Evolutionary conservation across 192 early-diverging fungal species (phyloP).

Genomic region (Glomus cerebriforme): DNA sequence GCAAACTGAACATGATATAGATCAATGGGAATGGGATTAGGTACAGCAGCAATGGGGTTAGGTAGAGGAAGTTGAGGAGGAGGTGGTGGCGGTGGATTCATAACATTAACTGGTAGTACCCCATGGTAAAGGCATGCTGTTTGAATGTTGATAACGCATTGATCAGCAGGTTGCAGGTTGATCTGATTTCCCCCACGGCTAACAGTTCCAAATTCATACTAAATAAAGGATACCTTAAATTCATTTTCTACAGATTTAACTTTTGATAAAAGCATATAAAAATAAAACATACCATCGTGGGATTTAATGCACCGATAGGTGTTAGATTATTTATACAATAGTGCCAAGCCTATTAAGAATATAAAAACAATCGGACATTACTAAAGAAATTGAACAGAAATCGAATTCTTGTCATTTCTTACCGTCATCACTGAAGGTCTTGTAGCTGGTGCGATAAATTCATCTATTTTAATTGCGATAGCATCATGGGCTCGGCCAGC

Average conservation of each 20-base stretch:
- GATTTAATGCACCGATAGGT: not conserved
- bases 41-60: not conserved
- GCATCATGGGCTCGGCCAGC: not conserved
- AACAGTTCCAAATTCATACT: constrained; percentile 14
- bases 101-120: not conserved
- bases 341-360: constrained; percentile 13
- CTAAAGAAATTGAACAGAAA: not conserved
- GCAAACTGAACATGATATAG: not conserved
- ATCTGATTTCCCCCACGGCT: not conserved
- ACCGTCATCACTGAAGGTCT: not conserved
- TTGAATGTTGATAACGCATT: constrained; percentile 6
- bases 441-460: not conserved
- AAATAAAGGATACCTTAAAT: constrained; percentile 9
- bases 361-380: not conserved
- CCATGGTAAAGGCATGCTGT: constrained; percentile 14
- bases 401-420: constrained; percentile 9
- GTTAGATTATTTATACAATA: constrained; percentile 21
- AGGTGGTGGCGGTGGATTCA: not conserved
- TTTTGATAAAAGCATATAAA: not conserved
- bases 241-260: not conserved
- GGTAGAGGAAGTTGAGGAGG: not conserved
- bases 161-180: not conserved
- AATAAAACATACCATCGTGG: constrained; percentile 10
- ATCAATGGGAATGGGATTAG: constrained; percentile 14
- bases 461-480: no score